Evolutionary conservation across 148 eudicot genomes (phyloP).

Genomic region (Diospyros lotus): DNA sequence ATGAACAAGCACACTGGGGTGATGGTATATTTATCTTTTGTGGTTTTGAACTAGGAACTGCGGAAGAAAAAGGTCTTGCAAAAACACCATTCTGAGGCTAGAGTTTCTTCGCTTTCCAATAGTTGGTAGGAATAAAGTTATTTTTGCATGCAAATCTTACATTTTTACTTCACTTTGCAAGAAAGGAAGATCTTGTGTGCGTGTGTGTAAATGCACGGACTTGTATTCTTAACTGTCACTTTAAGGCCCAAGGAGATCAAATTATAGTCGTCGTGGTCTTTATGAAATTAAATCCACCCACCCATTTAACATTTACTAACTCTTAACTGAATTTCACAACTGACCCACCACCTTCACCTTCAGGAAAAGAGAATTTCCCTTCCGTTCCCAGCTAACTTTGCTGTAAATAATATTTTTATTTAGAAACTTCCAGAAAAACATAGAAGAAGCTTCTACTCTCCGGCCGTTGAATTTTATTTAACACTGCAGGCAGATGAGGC

Average conservation of each 20-base stretch:
- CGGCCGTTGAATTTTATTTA: background rate
- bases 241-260: background rate
- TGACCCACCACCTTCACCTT: background rate
- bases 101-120: background rate
- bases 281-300: background rate
- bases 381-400: constrained; percentile 11
- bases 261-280: background rate
- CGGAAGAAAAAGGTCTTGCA: too few relatives aligned
- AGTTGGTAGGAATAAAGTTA: background rate
- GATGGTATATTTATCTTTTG: too few relatives aligned
- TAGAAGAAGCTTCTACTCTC: background rate
- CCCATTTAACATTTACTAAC: constrained; percentile 8
- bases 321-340: constrained; percentile 25
- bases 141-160: background rate
- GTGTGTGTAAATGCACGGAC: too few relatives aligned
- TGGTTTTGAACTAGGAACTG: too few relatives aligned
- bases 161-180: background rate
- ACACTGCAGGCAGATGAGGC: too few relatives aligned
- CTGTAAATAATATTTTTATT: background rate
- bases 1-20: too few relatives aligned
- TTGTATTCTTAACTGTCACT: background rate
- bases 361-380: constrained; percentile 9
- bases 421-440: too few relatives aligned
- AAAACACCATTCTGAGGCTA: background rate
- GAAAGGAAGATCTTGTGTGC: background rate